These are phyloP conservation scores for Larix kaempferi DNA, from an alignment of 75 land plant species.

Conservation along the genomic window DNA sequence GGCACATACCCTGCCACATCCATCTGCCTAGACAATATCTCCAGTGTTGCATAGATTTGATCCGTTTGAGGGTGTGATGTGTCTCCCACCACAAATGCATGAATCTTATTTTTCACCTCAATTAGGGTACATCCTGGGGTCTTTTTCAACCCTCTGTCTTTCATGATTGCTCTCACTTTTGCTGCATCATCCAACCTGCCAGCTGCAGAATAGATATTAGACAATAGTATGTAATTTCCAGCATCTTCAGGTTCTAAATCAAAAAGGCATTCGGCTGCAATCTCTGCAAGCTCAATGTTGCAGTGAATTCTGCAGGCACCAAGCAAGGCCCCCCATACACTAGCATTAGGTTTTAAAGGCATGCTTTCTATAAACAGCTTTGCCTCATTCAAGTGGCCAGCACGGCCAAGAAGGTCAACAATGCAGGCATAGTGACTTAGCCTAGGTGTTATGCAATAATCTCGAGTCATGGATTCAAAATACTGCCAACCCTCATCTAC, in stretches of 20 bases:
- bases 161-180: constrained; percentile 37
- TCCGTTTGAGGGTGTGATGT: constrained; percentile 30
- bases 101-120: constrained; percentile 34
- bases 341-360: constrained; percentile 29
- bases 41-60: constrained; percentile 44
- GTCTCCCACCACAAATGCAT: constrained; percentile 49
- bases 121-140: constrained; percentile 58
- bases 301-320: constrained; percentile 42
- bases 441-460: constrained; percentile 24
- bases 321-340: constrained; percentile 53
- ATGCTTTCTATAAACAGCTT: constrained; percentile 43
- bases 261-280: constrained; percentile 45
- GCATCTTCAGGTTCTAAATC: constrained; percentile 33
- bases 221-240: constrained; percentile 46
- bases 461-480: constrained; percentile 28
- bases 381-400: constrained; percentile 54
- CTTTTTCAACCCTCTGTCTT: constrained; percentile 30
- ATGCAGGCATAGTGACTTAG: constrained; percentile 65
- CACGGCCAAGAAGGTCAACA: constrained; percentile 57
- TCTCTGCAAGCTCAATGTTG: constrained; percentile 35
- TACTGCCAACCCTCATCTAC: constrained; percentile 30
- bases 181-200: constrained; percentile 47
- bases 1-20: constrained; percentile 50
- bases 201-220: constrained; percentile 47
- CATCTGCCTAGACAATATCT: constrained; percentile 24